phyloP scores from a whole-genome alignment of 352 stramenopile species.

The Pythium aphanidermatum region DNA sequence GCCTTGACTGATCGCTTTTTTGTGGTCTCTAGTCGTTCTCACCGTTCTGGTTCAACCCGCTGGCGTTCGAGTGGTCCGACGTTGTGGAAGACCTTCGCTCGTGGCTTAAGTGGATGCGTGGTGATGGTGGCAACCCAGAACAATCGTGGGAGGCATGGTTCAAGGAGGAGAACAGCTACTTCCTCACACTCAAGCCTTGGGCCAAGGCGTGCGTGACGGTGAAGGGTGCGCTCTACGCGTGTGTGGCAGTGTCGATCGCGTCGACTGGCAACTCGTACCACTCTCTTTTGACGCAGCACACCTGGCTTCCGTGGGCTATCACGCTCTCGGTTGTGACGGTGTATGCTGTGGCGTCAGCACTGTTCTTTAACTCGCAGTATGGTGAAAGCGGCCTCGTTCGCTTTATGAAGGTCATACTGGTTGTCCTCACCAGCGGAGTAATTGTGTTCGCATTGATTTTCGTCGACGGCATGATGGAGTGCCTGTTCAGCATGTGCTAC shows the following conservation, averaged over 20 bases:
- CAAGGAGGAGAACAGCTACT: slow-evolving; percentile 89
- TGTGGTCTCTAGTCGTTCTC: slow-evolving; percentile 50
- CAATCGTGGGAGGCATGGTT: slow-evolving; percentile 92
- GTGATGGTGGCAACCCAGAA: slow-evolving; percentile 70
- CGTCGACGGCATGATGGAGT: slow-evolving; percentile 72
- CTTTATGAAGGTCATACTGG: slow-evolving; percentile 34
- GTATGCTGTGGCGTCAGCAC: slow-evolving; percentile 23
- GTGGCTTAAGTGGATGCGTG: slow-evolving; percentile 86
- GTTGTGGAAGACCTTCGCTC: slow-evolving; percentile 60
- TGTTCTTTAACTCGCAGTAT: slow-evolving; percentile 30
- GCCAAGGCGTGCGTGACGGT: slow-evolving; percentile 84
- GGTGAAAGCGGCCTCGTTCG: slow-evolving; percentile 29
- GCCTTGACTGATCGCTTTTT: slow-evolving; percentile 1
- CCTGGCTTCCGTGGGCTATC: slow-evolving; percentile 29
- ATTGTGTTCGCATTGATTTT: slow-evolving; percentile 22
- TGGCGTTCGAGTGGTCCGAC: slow-evolving; percentile 93
- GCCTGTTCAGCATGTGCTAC: slow-evolving; percentile 88
- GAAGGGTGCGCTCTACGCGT: slow-evolving; percentile 78
- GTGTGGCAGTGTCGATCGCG: slow-evolving; percentile 72
- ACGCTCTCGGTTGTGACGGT: slow-evolving; percentile 19
- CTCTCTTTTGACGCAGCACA: slow-evolving; percentile 21
- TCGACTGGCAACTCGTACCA: slow-evolving; percentile 39
- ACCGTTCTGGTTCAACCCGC: slow-evolving; percentile 95
- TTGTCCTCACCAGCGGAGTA: slow-evolving; percentile 32
- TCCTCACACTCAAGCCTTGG: slow-evolving; percentile 63